Evolutionary conservation across 1,284 basidiomycete species (phyloP), one percentile per base, ranked within the genome.

Genomic region (Coniophora puteana): DNA sequence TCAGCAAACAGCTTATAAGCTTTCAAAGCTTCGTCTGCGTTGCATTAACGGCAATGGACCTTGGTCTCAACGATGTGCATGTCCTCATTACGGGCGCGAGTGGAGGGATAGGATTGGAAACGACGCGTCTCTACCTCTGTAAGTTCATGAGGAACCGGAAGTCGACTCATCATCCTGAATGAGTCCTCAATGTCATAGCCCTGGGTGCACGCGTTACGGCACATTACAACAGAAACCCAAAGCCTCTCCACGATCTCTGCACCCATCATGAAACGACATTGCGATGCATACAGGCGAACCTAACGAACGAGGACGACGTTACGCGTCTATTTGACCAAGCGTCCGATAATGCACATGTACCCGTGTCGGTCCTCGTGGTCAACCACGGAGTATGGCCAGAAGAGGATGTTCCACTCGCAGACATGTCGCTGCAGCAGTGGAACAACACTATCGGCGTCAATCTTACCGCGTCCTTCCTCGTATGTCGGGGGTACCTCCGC

Each of bases 401-500:
- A 2, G 61, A 65, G 17, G 67, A 76, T 39, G 69, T 69, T 1
- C 69, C 76, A 0, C 47, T 89, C 5, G 67, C 68, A 42, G 67
- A 76, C 24, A 80, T 89, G 81, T 57, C 72, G 3, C 69, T 87
- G 8, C 68, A 68, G 20, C 78, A 77, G 48, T 89, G 85, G 85
- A 76, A 76, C 27, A 59, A 57, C 23, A 86, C 82, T 3, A 59
- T 88, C 33, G 60, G 72, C 6, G 70, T 72, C 35, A 88, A 89
- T 57, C 62, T 88, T 20, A 86, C 82, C 0, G 78, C 79, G 2
- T 65, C 78, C 1, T 90, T 89, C 59, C 62, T 89, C 33, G 74
- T 85, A 11, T 66, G 75, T 13, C 68, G 82, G 5, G 78, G 78
- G 51, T 89, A 76, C 51, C 52, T 89, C 28, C 63, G 62, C 12